Conservation (phyloP, 345 rosid genomes). For the Gossypium rotundifolium region DNA sequence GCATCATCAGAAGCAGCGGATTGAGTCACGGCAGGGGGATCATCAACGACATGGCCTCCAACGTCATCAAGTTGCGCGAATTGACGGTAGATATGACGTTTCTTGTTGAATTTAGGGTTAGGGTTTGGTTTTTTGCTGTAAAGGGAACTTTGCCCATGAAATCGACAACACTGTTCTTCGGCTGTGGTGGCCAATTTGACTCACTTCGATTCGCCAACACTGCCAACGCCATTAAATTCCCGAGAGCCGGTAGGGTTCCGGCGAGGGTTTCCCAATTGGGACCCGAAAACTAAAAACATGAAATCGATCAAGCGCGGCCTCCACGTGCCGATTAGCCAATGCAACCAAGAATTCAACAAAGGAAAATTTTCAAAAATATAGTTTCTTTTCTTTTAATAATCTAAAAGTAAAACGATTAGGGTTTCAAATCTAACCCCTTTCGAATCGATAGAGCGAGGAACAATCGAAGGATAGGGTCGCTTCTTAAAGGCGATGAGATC, state of each 20-base stretch:
- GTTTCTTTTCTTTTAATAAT: neutral
- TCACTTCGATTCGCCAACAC: conserved; percentile 45
- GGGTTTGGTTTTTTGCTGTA: conserved; percentile 41
- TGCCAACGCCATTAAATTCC: conserved; percentile 42
- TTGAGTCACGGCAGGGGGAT: conserved; percentile 30
- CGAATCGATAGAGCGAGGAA: conserved; percentile 31
- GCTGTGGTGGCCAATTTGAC: conserved; percentile 41
- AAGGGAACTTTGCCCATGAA: conserved; percentile 52
- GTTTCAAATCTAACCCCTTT: conserved; percentile 23
- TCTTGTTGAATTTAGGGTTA: conserved; percentile 42
- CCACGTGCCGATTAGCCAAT: conserved; percentile 31
- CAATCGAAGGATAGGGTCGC: conserved; percentile 24
- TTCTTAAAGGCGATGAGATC: conserved; percentile 57
- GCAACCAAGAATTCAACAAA: neutral
- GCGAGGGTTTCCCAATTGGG: conserved; percentile 6
- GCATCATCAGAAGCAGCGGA: conserved; percentile 60
- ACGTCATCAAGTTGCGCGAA: conserved; percentile 10
- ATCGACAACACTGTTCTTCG: conserved; percentile 25
- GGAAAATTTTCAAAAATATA: neutral
- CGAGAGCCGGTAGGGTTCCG: conserved; percentile 19
- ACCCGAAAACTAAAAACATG: conserved; percentile 17
- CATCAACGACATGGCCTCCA: conserved; percentile 27
- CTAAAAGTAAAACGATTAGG: conserved; percentile 9
- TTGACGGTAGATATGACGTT: conserved; percentile 27
- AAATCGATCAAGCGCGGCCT: conserved; percentile 7